Base-by-base conservation (phyloP, 176 grass and related monocot species). In the Oryza officinalis region DNA sequence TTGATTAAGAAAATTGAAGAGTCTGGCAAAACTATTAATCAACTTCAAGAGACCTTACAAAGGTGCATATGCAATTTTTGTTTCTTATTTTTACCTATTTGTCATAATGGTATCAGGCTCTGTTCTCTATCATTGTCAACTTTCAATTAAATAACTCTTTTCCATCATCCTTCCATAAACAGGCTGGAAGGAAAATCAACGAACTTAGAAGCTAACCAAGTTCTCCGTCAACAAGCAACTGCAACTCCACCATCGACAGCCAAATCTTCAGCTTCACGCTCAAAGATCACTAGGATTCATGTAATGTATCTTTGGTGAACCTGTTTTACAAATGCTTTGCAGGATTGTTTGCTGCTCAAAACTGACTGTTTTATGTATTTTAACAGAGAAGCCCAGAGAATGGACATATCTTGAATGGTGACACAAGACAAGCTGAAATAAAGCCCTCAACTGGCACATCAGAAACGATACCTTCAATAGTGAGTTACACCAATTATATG, bases 201-300 rank as follows among this genome's bases (percentile, higher is more conserved):
- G 27, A 89, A 89, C 84, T 77, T 93, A 86, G 93, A 98, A 83
- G 90, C 86, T 65, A 95, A 95, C 52, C 87, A 92, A 78, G 46
- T 89, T 47, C 87, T 95, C 63, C 96, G 80, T 81, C 91, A 94
- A 83, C 89, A 94, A 81, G 73, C 90, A 86, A 70, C 67, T 77
- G 83, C 87, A 71, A 81, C 85, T 85, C 82, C 93, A 50, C 87
- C 96, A 32, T 66, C 87, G 85, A 84, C 89, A 73, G 69, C 86
- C 67, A 94, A 75, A 79, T 85, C 88, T 80, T 81, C 81, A 77
- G 75, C 75, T 75, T 68, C 88, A 81, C 92, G 88, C 9, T 37
- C 80, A 80, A 94, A 81, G 76, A 86, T 85, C 27, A 91, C 80
- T 67, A 91, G 89, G 22, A 81, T 94, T 18, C 88, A 86, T 85